These are phyloP conservation scores for Microcos paniculata DNA, from an alignment of 345 rosid genomes.

Conservation along the genomic window DNA sequence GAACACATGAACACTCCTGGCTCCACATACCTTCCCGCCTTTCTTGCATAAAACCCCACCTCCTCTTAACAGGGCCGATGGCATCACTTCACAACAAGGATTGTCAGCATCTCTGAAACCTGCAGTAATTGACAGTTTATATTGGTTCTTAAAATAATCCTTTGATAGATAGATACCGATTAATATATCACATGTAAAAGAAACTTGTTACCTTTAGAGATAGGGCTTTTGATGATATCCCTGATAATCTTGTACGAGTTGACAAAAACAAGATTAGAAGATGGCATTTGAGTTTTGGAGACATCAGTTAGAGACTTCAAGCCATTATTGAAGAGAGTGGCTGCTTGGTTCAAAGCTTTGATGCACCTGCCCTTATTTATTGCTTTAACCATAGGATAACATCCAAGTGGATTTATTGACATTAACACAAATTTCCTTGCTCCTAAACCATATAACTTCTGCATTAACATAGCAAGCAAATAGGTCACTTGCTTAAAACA, in stretches of 20 bases:
- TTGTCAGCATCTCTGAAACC: constrained; percentile 30
- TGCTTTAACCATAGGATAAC: constrained; percentile 37
- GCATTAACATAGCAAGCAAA: neutral
- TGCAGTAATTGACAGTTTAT: too few species aligned
- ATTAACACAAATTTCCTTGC: constrained; percentile 58
- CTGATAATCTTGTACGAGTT: constrained; percentile 47
- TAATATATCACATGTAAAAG: too few species aligned
- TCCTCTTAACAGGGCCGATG: constrained; percentile 26
- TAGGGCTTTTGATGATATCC: constrained; percentile 39
- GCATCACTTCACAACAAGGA: constrained; percentile 40
- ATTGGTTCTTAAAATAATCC: too few species aligned
- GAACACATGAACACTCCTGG: constrained; percentile 38
- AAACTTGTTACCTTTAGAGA: constrained; percentile 37
- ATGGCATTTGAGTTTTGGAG: constrained; percentile 25
- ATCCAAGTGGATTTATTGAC: constrained; percentile 52
- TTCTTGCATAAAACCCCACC: constrained; percentile 40
- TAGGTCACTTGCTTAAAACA: too few species aligned
- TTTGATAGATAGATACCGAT: too few species aligned
- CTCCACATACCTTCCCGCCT: constrained; percentile 27
- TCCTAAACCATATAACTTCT: constrained; percentile 51
- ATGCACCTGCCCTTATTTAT: constrained; percentile 16
- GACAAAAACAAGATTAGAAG: constrained; percentile 38
- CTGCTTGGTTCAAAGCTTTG: constrained; percentile 40
- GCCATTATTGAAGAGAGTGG: constrained; percentile 46
- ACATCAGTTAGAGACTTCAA: constrained; percentile 23